Evolutionary conservation across 176 grass and related monocot genomes (phyloP), one percentile per base, ranked within the genome.

Genomic region (Oryza nivara): DNA sequence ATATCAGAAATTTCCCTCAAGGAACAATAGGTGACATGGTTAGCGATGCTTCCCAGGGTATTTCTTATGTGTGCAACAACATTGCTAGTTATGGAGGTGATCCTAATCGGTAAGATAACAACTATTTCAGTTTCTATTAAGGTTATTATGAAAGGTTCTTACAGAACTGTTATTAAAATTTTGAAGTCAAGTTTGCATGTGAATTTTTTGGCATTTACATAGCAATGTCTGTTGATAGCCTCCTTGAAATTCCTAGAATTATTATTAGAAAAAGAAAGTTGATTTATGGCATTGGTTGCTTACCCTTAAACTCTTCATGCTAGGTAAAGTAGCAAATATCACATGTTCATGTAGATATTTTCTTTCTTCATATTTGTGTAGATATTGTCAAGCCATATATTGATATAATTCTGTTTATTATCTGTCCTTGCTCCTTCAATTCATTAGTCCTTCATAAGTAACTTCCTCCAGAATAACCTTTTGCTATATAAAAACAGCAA

Each of bases 1-100:
- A 40, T 89, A 84, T 35, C 79, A 99, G 96, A 90, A 99, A 99
- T 86, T 99, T 99, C 20, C 96, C 96, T 15, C 96, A 99, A 92
- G 96, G 96, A 45, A 99, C 86, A 49, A 96, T 99, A 87, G 84
- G 93, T 1, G 96, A 96, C 84, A 99, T 99, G 96, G 88, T 99
- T 91, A 88, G 5, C 45, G 96, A 99, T 91, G 91, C 96, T 91
- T 99, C 96, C 72, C 80, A 94, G 70, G 96, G 96, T 46, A 96
- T 99, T 71, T 92, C 96, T n/a, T 99, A 92, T 49, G 79, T 99
- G 41, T 99, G 93, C 77, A 92, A 96, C 86, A 96, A 99, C 65
- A 91, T 96, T 58, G 86, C 89, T 76, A 79, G 68, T 54, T 94
- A 99, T 75, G 96, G 96, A 81, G 96, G 96, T 47, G 91, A 99